phyloP scores from a whole-genome alignment of 768 basidiomycete species.

The Boletus tomentosulus region DNA sequence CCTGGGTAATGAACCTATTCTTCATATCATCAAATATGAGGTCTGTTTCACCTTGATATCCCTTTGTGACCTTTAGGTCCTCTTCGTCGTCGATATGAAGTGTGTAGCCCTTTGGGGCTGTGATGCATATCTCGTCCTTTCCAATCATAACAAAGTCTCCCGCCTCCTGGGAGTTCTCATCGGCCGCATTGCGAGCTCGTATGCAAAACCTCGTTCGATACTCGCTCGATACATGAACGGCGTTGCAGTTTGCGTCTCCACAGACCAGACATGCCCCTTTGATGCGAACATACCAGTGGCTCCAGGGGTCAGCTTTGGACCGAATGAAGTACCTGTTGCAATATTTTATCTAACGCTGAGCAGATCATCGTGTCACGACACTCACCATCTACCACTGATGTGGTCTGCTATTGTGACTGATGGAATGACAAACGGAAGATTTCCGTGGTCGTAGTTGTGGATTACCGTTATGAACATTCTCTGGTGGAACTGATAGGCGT shows the following conservation, averaged over 20 bases:
- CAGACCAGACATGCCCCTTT: not conserved
- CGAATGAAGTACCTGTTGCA: not conserved
- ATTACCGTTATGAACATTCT: not conserved
- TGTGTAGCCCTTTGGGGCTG: not conserved
- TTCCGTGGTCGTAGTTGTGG: not conserved
- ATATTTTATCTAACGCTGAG: not conserved
- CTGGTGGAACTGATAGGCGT: not conserved
- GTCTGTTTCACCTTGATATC: not conserved
- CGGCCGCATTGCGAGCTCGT: not conserved
- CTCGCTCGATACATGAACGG: not conserved
- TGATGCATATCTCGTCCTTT: not conserved
- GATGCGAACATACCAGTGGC: not conserved
- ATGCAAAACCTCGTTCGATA: not conserved
- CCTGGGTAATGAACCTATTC: not conserved
- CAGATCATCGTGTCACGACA: not conserved
- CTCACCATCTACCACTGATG: not conserved
- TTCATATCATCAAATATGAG: not conserved
- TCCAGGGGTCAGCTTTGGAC: not conserved
- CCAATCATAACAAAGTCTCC: not conserved
- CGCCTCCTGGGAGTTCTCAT: not conserved
- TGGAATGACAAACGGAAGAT: not conserved
- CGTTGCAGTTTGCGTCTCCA: not conserved
- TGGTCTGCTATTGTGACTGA: not conserved
- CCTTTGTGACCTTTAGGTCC: not conserved
- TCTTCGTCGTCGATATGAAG: not conserved